Evolutionary conservation across 768 basidiomycete species (phyloP).

Genomic region (Lentinula sp.): DNA sequence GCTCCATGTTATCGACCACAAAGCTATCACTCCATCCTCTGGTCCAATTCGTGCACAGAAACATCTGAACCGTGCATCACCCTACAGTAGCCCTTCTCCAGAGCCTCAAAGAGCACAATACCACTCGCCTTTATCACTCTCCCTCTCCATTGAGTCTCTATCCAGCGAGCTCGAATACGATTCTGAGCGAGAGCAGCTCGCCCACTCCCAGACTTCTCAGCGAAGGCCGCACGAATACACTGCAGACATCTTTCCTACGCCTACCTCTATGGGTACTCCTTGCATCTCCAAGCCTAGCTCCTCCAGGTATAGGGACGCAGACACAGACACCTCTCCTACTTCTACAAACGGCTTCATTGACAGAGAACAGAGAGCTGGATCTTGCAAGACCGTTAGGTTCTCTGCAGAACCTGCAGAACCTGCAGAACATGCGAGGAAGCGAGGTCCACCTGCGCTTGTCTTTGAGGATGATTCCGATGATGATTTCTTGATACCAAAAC

Average conservation of each 20-base stretch:
- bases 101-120: not conserved
- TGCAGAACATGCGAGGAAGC: not conserved
- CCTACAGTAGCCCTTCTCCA: not conserved
- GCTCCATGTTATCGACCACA: too few relatives aligned
- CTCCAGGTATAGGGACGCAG: too few relatives aligned
- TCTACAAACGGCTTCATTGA: not conserved
- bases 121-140: not conserved
- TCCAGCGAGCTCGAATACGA: not conserved
- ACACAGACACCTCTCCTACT: too few relatives aligned
- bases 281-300: too few relatives aligned
- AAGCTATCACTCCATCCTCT: not conserved
- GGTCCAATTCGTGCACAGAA: not conserved
- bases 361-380: not conserved
- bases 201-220: not conserved
- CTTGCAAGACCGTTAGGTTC: not conserved
- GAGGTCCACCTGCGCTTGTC: not conserved
- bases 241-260: not conserved
- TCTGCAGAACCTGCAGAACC: not conserved
- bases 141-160: not conserved
- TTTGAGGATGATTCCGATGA: not conserved
- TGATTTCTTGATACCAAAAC: slow-evolving; percentile 11
- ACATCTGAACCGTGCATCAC: not conserved
- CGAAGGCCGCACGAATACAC: not conserved
- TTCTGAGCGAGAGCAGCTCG: not conserved
- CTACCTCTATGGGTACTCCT: not conserved